phyloP scores from a whole-genome alignment of 2,329 filamentous ascomycete species.

The Penicillium italicum region DNA sequence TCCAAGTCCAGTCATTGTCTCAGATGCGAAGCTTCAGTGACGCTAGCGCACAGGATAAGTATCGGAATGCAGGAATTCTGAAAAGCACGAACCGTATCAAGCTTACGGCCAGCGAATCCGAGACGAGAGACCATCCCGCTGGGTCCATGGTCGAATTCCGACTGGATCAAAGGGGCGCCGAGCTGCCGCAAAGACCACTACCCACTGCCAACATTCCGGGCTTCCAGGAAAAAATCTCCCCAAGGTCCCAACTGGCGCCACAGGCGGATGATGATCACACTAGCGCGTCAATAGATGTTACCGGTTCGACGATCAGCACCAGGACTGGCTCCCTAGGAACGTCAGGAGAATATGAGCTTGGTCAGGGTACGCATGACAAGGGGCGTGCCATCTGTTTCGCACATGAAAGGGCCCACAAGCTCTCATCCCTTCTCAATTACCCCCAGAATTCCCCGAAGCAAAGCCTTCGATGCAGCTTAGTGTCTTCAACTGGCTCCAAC shows the following conservation, averaged over 20 bases:
- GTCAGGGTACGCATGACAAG: constrained; percentile 29
- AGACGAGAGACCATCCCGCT: constrained; percentile 17
- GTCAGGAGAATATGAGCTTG: constrained; percentile 26
- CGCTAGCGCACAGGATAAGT: constrained; percentile 29
- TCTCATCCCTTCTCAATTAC: constrained; percentile 35
- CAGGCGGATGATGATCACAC: constrained; percentile 26
- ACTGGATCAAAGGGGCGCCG: constrained; percentile 30
- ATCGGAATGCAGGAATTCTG: constrained; percentile 40
- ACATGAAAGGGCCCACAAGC: constrained; percentile 33
- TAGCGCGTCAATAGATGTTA: constrained; percentile 29
- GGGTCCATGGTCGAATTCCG: constrained; percentile 28
- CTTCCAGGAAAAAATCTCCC: constrained; percentile 25
- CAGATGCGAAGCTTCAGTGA: constrained; percentile 15
- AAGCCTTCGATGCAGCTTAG: constrained; percentile 19
- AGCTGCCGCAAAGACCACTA: constrained; percentile 32
- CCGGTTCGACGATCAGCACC: constrained; percentile 27
- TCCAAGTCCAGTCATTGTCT: constrained; percentile 16
- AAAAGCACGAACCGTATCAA: constrained; percentile 36
- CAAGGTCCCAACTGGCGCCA: constrained; percentile 21
- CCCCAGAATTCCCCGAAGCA: constrained; percentile 30
- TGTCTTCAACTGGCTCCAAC: constrained; percentile 30
- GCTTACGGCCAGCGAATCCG: constrained; percentile 28
- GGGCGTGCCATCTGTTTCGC: constrained; percentile 34
- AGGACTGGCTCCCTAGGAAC: constrained; percentile 23
- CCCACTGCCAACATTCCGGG: constrained; percentile 39